phyloP scores from a whole-genome alignment of 495 filamentous ascomycete genomes.

The Halenospora varia region DNA sequence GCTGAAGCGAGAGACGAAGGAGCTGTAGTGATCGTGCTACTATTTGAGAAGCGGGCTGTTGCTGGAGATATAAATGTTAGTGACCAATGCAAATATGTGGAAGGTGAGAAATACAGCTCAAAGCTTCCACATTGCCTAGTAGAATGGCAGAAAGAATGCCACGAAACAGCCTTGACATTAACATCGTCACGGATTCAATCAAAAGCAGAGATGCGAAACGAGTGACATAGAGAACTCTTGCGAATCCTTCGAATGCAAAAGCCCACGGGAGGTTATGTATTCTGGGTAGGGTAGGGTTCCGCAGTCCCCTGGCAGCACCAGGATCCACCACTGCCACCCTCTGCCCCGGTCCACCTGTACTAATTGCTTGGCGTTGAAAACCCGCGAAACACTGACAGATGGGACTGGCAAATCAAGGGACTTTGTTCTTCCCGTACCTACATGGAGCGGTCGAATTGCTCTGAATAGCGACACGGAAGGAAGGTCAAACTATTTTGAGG shows the following conservation, averaged over 20 bases:
- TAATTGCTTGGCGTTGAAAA: too few relatives aligned
- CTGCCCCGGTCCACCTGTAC: too few relatives aligned
- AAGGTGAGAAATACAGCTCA: not conserved
- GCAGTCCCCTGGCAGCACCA: too few relatives aligned
- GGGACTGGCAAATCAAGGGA: not conserved
- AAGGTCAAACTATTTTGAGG: not conserved
- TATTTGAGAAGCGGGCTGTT: not conserved
- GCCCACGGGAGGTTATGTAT: too few relatives aligned
- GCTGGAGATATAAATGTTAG: not conserved
- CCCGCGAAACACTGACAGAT: not conserved
- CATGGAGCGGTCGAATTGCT: not conserved
- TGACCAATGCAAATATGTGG: not conserved
- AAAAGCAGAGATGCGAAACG: too few relatives aligned
- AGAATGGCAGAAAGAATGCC: not conserved
- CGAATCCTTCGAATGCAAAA: too few relatives aligned
- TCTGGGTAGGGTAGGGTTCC: too few relatives aligned
- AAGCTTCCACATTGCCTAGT: not conserved
- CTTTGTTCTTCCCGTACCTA: not conserved
- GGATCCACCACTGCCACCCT: too few relatives aligned
- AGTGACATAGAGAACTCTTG: too few relatives aligned
- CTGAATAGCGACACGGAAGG: not conserved
- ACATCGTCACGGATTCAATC: too few relatives aligned
- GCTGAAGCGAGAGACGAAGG: not conserved
- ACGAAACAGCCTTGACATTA: too few relatives aligned
- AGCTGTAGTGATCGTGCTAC: not conserved